Conservation (phyloP, 208 protist genomes). For the Leishmania turanica region DNA sequence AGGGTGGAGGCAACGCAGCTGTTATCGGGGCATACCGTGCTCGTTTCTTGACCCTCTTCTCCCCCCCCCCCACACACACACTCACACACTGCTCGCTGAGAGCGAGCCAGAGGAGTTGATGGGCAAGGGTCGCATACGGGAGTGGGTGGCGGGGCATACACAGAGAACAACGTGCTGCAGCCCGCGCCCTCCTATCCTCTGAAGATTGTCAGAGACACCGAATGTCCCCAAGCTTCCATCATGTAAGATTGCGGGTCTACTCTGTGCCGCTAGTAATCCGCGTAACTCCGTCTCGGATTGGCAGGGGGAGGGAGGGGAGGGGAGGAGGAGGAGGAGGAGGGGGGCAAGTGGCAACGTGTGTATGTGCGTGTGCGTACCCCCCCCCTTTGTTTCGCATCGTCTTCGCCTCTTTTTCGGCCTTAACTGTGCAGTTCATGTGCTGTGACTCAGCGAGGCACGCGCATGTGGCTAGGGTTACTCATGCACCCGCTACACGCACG, state of each 20-base stretch:
- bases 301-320: neutral
- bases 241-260: neutral
- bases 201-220: neutral
- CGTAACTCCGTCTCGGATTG: neutral
- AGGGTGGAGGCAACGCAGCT: too few species aligned
- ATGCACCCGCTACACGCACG: neutral
- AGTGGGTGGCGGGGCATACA: neutral
- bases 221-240: neutral
- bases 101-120: neutral
- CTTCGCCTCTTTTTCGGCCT: neutral
- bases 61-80: too few species aligned
- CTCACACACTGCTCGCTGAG: neutral
- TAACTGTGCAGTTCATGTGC: neutral
- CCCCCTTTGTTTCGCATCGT: neutral
- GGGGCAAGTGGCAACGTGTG: neutral
- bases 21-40: neutral
- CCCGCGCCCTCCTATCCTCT: neutral
- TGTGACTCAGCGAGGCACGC: neutral
- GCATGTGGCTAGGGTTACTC: neutral
- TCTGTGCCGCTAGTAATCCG: neutral
- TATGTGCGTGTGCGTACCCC: neutral
- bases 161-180: neutral
- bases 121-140: neutral
- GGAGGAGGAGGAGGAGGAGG: too few species aligned
- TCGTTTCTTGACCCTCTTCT: neutral